These are phyloP conservation scores for Nicotiana tomentosiformis DNA, from an alignment of 257 asterid genomes.

Conservation along the genomic window DNA sequence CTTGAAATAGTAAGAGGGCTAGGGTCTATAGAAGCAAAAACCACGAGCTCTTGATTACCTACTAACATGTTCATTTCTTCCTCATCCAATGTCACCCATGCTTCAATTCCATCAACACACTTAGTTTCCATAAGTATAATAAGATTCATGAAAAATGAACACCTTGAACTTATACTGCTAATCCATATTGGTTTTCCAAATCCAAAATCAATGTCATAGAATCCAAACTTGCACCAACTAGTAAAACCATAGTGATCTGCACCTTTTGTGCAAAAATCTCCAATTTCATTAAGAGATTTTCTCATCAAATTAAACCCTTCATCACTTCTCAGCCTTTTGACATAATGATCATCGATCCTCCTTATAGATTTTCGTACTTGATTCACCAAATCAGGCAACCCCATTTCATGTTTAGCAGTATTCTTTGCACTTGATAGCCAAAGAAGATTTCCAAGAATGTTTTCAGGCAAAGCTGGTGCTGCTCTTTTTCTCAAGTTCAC, in stretches of 20 bases:
- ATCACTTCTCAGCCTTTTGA: conserved; percentile 36
- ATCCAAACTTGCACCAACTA: conserved; percentile 76
- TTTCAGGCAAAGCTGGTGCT: conserved; percentile 28
- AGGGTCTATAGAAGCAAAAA: conserved; percentile 36
- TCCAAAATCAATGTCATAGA: conserved; percentile 67
- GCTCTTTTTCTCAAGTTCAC: conserved; percentile 57
- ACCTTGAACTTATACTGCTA: conserved; percentile 45
- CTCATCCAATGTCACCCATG: conserved; percentile 82
- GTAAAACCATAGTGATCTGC: conserved; percentile 50
- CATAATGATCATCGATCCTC: conserved; percentile 29
- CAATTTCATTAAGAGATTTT: conserved; percentile 38
- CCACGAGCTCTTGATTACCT: conserved; percentile 31
- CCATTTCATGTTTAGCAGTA: not conserved
- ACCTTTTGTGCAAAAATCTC: conserved; percentile 30
- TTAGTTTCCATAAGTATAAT: conserved; percentile 43
- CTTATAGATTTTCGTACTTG: conserved; percentile 32
- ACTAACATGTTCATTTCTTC: conserved; percentile 45
- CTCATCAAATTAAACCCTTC: conserved; percentile 38
- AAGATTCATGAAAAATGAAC: conserved; percentile 51
- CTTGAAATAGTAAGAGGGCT: conserved; percentile 33
- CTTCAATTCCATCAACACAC: conserved; percentile 64
- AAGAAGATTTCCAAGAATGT: conserved; percentile 52
- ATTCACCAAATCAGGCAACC: conserved; percentile 26
- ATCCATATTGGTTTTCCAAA: conserved; percentile 83
- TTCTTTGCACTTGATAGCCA: conserved; percentile 53